phyloP scores from a whole-genome alignment of 139 green algal species.

The Coelastrella sp. region DNA sequence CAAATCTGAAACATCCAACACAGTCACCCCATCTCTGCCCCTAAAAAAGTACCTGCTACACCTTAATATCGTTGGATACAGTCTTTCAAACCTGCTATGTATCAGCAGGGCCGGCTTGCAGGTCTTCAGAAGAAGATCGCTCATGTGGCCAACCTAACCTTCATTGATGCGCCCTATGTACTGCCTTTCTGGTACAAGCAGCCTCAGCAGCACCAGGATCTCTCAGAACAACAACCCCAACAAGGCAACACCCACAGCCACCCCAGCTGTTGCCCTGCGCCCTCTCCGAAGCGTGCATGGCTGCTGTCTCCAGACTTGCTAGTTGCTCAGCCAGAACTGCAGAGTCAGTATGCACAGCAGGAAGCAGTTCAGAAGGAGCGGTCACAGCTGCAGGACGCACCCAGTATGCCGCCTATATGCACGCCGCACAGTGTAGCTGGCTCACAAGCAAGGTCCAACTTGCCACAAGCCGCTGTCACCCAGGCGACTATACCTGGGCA shows the following conservation, averaged over 20 bases:
- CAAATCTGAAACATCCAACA: too few species aligned
- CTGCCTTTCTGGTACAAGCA: constrained; percentile 63
- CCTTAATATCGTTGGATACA: too few species aligned
- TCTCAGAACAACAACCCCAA: background rate
- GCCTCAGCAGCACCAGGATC: background rate
- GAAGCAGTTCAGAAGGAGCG: background rate
- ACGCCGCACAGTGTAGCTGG: too few species aligned
- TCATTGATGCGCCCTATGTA: constrained; percentile 85
- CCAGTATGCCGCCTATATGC: too few species aligned
- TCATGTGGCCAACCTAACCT: constrained; percentile 78
- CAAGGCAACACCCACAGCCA: background rate
- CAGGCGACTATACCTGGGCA: too few species aligned
- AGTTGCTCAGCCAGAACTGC: constrained; percentile 16
- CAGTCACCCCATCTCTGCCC: too few species aligned
- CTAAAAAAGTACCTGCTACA: too few species aligned
- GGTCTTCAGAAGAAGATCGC: constrained; percentile 73
- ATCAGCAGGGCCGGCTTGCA: constrained; percentile 65
- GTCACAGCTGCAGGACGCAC: background rate
- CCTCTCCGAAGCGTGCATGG: constrained; percentile 60
- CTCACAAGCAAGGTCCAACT: too few species aligned
- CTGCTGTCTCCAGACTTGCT: constrained; percentile 57
- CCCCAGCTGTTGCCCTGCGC: background rate
- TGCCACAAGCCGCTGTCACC: too few species aligned
- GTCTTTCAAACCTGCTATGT: background rate
- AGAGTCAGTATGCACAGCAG: background rate